Conservation (phyloP, 768 basidiomycete genomes). For the Podaxis rugospora region DNA sequence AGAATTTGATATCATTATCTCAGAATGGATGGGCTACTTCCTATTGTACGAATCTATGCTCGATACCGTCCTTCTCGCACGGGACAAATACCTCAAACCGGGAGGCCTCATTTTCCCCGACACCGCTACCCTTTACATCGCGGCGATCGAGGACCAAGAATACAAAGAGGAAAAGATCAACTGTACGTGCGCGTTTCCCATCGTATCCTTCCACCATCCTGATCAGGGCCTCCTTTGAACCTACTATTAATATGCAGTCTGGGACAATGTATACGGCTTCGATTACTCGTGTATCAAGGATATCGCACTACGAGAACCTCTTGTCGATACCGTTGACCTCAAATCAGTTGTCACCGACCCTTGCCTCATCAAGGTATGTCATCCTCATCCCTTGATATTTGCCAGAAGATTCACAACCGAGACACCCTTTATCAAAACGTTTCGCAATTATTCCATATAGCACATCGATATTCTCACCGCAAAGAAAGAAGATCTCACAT, state of each 20-base stretch:
- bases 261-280: constrained; percentile 99
- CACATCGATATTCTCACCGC: constrained; percentile 88
- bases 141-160: constrained; percentile 98
- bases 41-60: constrained; percentile 99
- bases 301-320: constrained; percentile 91
- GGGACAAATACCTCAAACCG: constrained; percentile 93
- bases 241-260: constrained; percentile 57
- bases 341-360: constrained; percentile 95
- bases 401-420: not conserved
- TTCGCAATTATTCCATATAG: constrained; percentile 31
- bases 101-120: constrained; percentile 96
- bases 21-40: constrained; percentile 99
- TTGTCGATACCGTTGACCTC: constrained; percentile 98
- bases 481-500: constrained; percentile 92
- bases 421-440: not conserved
- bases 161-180: constrained; percentile 99
- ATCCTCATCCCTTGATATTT: not conserved
- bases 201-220: not conserved
- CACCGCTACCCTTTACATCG: constrained; percentile 85
- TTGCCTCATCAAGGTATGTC: constrained; percentile 73
- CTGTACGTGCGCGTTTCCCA: constrained; percentile 52
- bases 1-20: constrained; percentile 97
- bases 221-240: not conserved
- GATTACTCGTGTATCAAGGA: constrained; percentile 99
- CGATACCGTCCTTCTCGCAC: constrained; percentile 93